A percentile compares a stretch with the other conserved stretches of the same genome.
Conservation (phyloP, 2,329 filamentous ascomycete species). For the Alternaria sp. region DNA sequence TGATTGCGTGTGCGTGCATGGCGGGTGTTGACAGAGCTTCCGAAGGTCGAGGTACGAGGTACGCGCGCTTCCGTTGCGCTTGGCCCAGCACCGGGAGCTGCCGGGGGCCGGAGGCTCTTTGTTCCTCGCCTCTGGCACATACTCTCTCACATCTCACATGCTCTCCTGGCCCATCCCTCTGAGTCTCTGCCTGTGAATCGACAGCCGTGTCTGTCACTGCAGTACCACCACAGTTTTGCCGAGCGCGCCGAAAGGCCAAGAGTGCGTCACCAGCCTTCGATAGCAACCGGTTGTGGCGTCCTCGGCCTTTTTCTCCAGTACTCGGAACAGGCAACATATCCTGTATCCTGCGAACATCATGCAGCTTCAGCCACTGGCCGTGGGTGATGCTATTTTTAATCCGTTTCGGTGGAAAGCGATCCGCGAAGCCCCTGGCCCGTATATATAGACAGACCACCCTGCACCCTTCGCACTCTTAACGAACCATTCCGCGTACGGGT, state of each 20-base stretch:
- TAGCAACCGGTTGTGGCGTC: slow-evolving; percentile 5
- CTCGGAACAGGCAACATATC: slow-evolving; percentile 19
- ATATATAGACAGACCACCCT: slow-evolving; percentile 29
- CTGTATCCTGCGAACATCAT: slow-evolving; percentile 18
- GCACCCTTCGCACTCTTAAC: slow-evolving; percentile 22
- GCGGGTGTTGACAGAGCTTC: slow-evolving; percentile 23
- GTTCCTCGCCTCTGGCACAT: slow-evolving; percentile 24
- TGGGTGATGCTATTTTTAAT: slow-evolving; percentile 41
- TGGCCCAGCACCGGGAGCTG: slow-evolving; percentile 19
- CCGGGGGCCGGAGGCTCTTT: slow-evolving; percentile 32
- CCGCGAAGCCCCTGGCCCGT: slow-evolving; percentile 22
- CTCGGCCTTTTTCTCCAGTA: slow-evolving; percentile 31
- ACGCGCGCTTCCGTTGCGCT: slow-evolving; percentile 21
- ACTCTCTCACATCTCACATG: neutral
- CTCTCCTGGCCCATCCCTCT: slow-evolving; percentile 1
- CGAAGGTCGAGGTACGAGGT: slow-evolving; percentile 6
- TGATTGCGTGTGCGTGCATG: slow-evolving; percentile 29
- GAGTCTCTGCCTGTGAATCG: neutral
- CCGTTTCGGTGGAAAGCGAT: slow-evolving; percentile 16
- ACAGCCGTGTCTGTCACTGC: too few relatives aligned
- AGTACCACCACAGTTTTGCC: neutral
- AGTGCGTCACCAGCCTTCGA: slow-evolving; percentile 22
- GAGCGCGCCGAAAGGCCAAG: slow-evolving; percentile 21
- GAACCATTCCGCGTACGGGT: slow-evolving; percentile 24
- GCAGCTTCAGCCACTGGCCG: slow-evolving; percentile 21